Evolutionary conservation across 2,329 filamentous ascomycete species (phyloP), one percentile per base, ranked within the genome.

Genomic region (Coniochaeta sp.): DNA sequence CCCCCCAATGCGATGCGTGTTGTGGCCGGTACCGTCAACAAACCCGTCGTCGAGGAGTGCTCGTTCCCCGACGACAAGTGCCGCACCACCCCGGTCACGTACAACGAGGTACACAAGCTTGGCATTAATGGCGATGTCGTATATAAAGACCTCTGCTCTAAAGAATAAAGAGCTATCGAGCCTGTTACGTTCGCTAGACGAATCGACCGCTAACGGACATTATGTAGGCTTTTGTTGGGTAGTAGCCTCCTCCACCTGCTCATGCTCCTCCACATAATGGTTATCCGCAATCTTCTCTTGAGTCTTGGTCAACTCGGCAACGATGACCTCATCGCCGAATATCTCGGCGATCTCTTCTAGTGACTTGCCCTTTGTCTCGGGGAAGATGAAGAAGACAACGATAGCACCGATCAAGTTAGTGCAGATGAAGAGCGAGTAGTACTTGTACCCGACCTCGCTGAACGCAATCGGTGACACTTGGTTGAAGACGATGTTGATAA

Each of bases 391-490:
- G 65, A 64, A 79, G 19, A 80, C 77, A 57, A 80, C 79, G 22
- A 71, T 47, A 4, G 74, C 75, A 4, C 80, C 71, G 22, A 77
- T 59, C 62, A 80, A 65, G 63, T 81, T 80, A 58, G 78, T 64
- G 10, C 67, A 66, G 69, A 75, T 72, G 66, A 76, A 75, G 65
- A 76, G 73, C 65, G 72, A 75, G 28, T 75, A 65, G 19, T 72
- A 74, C 61, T 73, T 73, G 26, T 79, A 74, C 24, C 75, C 75
- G 38, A 68, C 67, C 66, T 84, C 82, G 40, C 78, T 74, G 24
- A 87, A 76, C 74, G 88, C 88, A 14, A 79, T 81, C 16, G 85
- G 85, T 76, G 88, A 88, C 76, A 88, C 87, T 63, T 88, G 85
- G 69, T 87, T 82, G 67, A 88, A 81, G 65, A 88, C 81, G 54